phyloP scores from a whole-genome alignment of 768 basidiomycete species.

The Amanita rimosa region DNA sequence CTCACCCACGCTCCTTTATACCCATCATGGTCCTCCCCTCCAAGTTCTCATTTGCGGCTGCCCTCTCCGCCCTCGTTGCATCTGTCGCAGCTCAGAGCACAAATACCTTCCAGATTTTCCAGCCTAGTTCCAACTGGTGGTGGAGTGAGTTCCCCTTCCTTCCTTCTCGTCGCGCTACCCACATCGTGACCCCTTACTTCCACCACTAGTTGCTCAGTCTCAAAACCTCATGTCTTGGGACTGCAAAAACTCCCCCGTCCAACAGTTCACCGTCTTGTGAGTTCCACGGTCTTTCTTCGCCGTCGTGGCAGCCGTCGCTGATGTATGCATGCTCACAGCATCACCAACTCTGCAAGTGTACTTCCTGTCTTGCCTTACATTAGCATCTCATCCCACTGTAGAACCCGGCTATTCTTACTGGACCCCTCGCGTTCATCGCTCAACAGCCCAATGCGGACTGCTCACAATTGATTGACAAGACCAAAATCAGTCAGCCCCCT shows the following conservation, averaged over 20 bases:
- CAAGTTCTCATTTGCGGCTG: conserved; percentile 1
- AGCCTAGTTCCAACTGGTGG: conserved; percentile 2
- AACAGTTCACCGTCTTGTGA: conserved; percentile 6
- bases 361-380: neutral
- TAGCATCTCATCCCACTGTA: neutral
- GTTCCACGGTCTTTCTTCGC: neutral
- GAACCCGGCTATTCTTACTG: conserved; percentile 4
- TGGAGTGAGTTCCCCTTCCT: conserved; percentile 1
- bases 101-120: neutral
- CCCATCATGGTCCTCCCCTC: conserved; percentile 4
- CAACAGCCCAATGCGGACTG: conserved; percentile 5
- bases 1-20: conserved; percentile 7
- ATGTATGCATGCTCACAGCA: neutral
- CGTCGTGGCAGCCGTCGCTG: neutral
- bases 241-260: conserved; percentile 3
- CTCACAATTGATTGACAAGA: neutral
- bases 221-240: conserved; percentile 6
- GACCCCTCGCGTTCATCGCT: conserved; percentile 6
- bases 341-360: conserved; percentile 4
- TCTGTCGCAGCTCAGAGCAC: neutral
- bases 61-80: neutral
- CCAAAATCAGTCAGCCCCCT: conserved; percentile 1
- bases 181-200: neutral
- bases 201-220: neutral
- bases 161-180: neutral